Evolutionary conservation across 345 rosid species (phyloP), one percentile per base, ranked within the genome.

Genomic region (Theobroma cacao): DNA sequence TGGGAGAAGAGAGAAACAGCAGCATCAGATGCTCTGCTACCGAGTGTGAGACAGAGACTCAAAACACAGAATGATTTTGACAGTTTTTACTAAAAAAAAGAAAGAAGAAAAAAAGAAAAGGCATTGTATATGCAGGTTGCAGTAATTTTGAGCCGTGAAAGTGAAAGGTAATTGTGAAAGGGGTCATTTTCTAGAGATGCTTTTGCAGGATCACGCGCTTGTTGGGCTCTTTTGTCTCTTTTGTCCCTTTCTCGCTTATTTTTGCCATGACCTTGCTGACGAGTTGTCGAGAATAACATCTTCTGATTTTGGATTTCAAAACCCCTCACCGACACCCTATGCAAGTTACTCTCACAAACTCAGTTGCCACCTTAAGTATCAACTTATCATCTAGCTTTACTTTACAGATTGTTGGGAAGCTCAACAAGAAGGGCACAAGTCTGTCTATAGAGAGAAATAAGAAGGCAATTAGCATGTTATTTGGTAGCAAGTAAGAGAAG

Each of bases 101-200:
- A 3, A 40, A 5, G 9, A 41, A 58, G 5, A 5, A 6, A 48
- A 48, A 3, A 8, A 12, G 1, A 6, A 20, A 53, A 17, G 26
- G 56, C 22, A 14, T 3, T 47, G 1, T 52, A 18, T 52, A 38
- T 52, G 40, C 30, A n/a, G n/a, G n/a, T 5, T 63, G 73, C 63
- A 59, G 76, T 77, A 65, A 58, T 55, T 81, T 56, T 0, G 1
- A 33, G 50, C 38, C 18, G 77, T 31, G 52, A 36, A 41, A 22
- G 47, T 62, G 72, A 33, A 17, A 28, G 28, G 66, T 24, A 3
- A 22, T n/a, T 38, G 52, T 53, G 34, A 62, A 59, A 68, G 53
- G 73, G 63, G 81, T 80, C 83, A 28, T 60, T 83, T 79, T 80
- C 86, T 40, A 12, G 30, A 9, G 63, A 43, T 58, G 38, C 78